Evolutionary conservation across 2,329 filamentous ascomycete genomes (phyloP), one percentile per base, ranked within the genome.

Genomic region (Tothia fuscella): DNA sequence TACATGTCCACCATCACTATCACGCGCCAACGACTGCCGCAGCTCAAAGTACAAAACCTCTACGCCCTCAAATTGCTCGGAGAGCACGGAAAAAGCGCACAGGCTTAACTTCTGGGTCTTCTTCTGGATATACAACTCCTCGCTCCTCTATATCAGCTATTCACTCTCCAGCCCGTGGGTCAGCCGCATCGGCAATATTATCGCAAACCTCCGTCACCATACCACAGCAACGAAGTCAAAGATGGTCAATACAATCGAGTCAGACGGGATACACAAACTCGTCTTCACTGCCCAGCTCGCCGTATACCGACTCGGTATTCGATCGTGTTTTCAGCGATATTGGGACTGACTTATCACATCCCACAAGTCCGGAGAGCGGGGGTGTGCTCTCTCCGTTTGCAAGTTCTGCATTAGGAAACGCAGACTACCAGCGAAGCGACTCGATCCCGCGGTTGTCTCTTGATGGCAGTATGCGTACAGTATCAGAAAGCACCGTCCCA

Each of bases 1-100:
- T 95, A 12, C 89, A 95, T 53, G 83, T 96, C 34, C 89, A 96
- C 54, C 88, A 96, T 53, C 89, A 96, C 56, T 94, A 94, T 55
- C 87, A 95, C 50, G 74, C 80, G 9, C 65, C 77, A 9, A 19
- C 42, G 32, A 19, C 26, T 3, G 10, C 12, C 6, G 30, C 35
- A 5, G 38, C 28, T 12, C 14, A 34, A 21, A 12, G 21, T 30
- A 7, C n/a, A 13, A 43, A 43, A 24, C 20, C 34, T 1, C 57
- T 63, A 22, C 53, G 47, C 3, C 43, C 37, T 48, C 50, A 63
- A 49, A 51, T 55, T 51, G 38, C 48, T 42, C 73, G 74, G 49
- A 78, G 78, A 46, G 66, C 74, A 6, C 84, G 78, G 63, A 93
- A 85, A 63, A 82, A 80, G 64, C 77, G 83, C 2, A 72, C 76